Evolutionary conservation across 2,329 filamentous ascomycete species (phyloP), one percentile per base, ranked within the genome.

Genomic region (Botrytis elliptica): DNA sequence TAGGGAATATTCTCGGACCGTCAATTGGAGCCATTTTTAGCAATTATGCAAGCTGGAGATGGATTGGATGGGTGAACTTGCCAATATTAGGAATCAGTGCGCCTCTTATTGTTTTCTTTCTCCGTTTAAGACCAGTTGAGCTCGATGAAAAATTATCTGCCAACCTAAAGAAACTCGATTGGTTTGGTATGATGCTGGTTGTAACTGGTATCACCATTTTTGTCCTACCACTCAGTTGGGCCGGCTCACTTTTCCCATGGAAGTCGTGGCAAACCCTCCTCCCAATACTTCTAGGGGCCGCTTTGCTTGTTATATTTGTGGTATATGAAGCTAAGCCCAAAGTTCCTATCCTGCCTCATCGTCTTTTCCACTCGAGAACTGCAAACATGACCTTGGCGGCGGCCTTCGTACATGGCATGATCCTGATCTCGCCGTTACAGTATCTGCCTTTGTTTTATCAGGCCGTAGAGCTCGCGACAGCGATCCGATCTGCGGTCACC

Each of bases 1-100:
- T 91, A 25, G 89, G 90, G 3, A 86, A 85, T 36, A 87, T 87
- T 0, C 81, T 92, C 22, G 91, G 91, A 0, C 91, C 90, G 0
- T 83, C 90, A 1, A 81, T 91, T 14, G 89, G 90, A 42, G 91
- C 91, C 16, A 85, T 86, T 0, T 89, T 93, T 75, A 91, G 90
- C 0, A 84, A 88, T 72, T 83, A 85, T 38, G 85, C 88, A 6
- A 85, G 82, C 33, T 90, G 88, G 88, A 79, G 87, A 52, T 88
- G 87, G 86, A 66, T 75, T 40, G 67, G 71, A 25, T 77, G 70
- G 73, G 44, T 77, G 74, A 68, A 76, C 78, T 44, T 75, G 73
- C 62, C 76, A 14, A 52, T 76, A 22, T 33, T 60, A 18, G 68
- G 14, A 4, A 14, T 71, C 3, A 69, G n/a, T 36, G 29, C 60